phyloP scores from a whole-genome alignment of 208 protist species.

The Crithidia fasciculata region DNA sequence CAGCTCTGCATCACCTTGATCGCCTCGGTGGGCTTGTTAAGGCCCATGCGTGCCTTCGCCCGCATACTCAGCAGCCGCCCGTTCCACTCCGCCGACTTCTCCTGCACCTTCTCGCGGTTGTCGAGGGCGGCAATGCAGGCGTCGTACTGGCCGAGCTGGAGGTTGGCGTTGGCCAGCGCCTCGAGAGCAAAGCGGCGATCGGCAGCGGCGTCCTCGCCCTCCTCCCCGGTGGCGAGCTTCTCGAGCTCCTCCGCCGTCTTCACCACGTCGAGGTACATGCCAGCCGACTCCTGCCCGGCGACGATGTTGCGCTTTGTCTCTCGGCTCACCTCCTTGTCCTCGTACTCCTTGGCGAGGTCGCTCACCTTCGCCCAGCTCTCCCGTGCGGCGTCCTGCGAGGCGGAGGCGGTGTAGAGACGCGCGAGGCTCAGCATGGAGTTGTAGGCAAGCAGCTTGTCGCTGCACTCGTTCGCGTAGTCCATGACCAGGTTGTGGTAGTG shows the following conservation, averaged over 20 bases:
- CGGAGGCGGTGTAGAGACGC: conserved; percentile 66
- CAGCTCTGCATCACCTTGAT: conserved; percentile 83
- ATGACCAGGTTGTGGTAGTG: conserved; percentile 81
- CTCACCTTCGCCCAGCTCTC: conserved; percentile 83
- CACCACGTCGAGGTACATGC: conserved; percentile 73
- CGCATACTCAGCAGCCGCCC: conserved; percentile 71
- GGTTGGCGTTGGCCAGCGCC: conserved; percentile 77
- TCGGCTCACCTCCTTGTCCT: conserved; percentile 82
- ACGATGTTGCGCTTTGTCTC: conserved; percentile 90
- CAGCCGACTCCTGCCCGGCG: conserved; percentile 60
- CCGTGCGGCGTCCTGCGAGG: conserved; percentile 52
- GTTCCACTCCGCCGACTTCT: conserved; percentile 74
- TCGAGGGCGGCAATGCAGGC: conserved; percentile 76
- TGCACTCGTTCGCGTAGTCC: conserved; percentile 64
- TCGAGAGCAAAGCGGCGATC: conserved; percentile 85
- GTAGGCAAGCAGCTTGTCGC: conserved; percentile 82
- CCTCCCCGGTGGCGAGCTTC: conserved; percentile 55
- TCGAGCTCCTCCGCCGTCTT: conserved; percentile 77
- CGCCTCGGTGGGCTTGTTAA: conserved; percentile 60
- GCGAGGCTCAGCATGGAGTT: conserved; percentile 78
- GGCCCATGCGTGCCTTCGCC: conserved; percentile 73
- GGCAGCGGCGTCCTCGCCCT: conserved; percentile 68
- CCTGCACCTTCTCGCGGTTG: conserved; percentile 83
- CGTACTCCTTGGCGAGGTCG: conserved; percentile 79
- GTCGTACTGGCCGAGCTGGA: conserved; percentile 84